Evolutionary conservation across 441 rosid species (phyloP), one percentile per base, ranked within the genome.

Genomic region (Iberis amara): DNA sequence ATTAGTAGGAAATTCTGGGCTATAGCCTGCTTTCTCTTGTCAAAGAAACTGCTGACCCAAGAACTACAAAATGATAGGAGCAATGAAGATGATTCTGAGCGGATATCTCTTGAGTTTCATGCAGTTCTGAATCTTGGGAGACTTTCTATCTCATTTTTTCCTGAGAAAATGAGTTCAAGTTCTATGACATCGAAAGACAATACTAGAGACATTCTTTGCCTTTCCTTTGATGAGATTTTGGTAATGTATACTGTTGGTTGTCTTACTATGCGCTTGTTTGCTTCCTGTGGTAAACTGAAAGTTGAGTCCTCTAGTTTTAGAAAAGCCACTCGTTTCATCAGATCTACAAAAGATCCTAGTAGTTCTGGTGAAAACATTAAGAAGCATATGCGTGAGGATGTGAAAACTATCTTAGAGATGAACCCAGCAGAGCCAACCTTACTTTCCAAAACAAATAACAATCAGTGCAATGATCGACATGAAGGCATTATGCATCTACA

Each of bases 201-300:
- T 52, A 45, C 55, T 58, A 76, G 77, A 61, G 71, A 64, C 52
- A 54, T 73, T 26, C 74, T 87, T 57, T 64, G 73, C 74, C 65
- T 91, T 57, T 75, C 76, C 14, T 47, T 76, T 63, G 79, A 84
- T 67, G 73, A 74, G 31, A 15, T 80, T 46, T 59, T 83, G 48
- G 60, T 85, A 12, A 64, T 71, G 64, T 79, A 70, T 56, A 40
- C 57, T 50, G 76, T 63, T 65, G 78, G 72, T 55, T 64, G 72
- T 69, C 62, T 71, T 60, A 69, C 69, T 56, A 81, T 77, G 64
- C 68, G 77, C 27, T 28, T 74, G 27, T 73, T 76, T 55, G 47
- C 83, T 50, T 87, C 83, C 64, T 83, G 78, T 57, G 94, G 85
- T 65, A 68, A 73, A 57, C 24, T 85, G 62, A 73, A 70, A 66